phyloP scores from a whole-genome alignment of 169 alveolate genomes.

The Plasmodium chabaudi region DNA sequence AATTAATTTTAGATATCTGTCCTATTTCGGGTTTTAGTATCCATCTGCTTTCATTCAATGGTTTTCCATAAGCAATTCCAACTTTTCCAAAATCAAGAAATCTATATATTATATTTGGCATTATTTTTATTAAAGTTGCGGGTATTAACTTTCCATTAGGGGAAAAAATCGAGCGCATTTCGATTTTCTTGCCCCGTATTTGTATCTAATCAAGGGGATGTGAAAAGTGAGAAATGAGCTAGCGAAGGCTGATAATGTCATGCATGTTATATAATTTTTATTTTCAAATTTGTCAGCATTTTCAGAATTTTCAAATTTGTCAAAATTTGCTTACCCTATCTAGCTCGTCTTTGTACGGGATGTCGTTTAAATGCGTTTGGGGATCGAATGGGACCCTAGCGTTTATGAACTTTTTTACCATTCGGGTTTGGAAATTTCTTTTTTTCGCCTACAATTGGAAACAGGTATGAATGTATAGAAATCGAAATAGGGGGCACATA shows the following conservation, averaged over 20 bases:
- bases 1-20: conserved; percentile 77
- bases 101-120: conserved; percentile 70
- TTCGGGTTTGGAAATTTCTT: conserved; percentile 21
- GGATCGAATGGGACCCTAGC: conserved; percentile 73
- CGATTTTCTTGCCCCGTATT: conserved; percentile 66
- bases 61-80: conserved; percentile 82
- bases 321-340: conserved; percentile 29
- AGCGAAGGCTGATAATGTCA: not conserved
- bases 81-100: conserved; percentile 76
- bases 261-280: not conserved
- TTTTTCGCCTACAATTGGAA: not conserved
- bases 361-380: conserved; percentile 66
- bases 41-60: conserved; percentile 85
- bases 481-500: too few relatives aligned
- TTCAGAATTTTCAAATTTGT: not conserved
- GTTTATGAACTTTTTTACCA: conserved; percentile 51
- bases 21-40: conserved; percentile 83
- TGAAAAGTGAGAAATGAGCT: not conserved
- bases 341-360: conserved; percentile 72
- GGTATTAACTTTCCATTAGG: conserved; percentile 72
- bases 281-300: not conserved
- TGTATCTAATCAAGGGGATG: conserved; percentile 28
- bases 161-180: conserved; percentile 68
- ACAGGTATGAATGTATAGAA: not conserved
- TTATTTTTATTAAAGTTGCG: conserved; percentile 71